Evolutionary conservation across 2,329 filamentous ascomycete species (phyloP), one percentile per base, ranked within the genome.

Genomic region (Pleoardoris graminearum): DNA sequence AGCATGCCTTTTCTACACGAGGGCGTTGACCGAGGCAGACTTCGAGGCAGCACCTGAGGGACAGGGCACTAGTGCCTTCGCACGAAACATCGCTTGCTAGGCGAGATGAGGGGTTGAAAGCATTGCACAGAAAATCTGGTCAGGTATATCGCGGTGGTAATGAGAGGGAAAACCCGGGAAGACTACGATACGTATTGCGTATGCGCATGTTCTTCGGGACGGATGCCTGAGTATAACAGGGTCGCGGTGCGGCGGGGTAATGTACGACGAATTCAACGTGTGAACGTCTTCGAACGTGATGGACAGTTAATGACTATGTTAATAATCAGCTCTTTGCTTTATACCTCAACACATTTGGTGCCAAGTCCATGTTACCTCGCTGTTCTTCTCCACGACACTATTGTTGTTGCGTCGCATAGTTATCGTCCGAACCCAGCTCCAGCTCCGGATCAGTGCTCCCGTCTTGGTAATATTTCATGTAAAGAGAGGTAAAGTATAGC

Each of bases 1-100:
- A 12, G 74, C 61, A 1, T 77, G 75, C 54, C 48, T 76, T 50
- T 57, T 77, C 52, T 77, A 66, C 48, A 66, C 58, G 10, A 51
- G 61, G 16, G 51, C 58, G 32, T 30, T 76, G 36, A 52, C 41
- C 3, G 38, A 51, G n/a, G 44, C 44, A 4, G 66, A 73, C 39
- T 73, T 76, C 49, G 66, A 64, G 10, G 36, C 36, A 4, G 70
- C 68, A 19, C 56, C 61, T 5, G 51, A 52, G 23, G 70, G 69
- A 1, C 60, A 70, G 55, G 74, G 65, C 21, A 66, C 63, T 1
- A 63, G 61, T 23, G 63, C 65, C 19, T 70, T 56, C 48, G 68
- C 65, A n/a, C 63, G 63, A 11, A 71, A 63, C 48, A 68, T 76
- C 29, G 57, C 57, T 27, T 76, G 73, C 49, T 66, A 48, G 55